Percentiles rank a stretch among this genome's conserved stretches.
Conservation (phyloP, 768 basidiomycete genomes). For the Mycena crocata region DNA sequence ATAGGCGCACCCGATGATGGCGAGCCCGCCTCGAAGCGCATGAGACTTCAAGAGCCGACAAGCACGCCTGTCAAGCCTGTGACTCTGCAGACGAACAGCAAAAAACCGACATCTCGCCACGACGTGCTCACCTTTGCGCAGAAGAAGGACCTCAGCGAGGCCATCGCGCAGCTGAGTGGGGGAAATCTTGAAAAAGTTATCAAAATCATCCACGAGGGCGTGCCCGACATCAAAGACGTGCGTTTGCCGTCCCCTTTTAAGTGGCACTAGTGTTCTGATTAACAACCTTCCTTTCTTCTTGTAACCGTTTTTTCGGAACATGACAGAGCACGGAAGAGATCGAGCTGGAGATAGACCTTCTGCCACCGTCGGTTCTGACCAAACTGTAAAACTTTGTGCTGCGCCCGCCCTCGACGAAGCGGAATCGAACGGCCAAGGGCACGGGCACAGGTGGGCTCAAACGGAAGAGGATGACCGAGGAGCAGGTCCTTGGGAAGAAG, state of each 20-base stretch:
- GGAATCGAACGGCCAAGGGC: slow-evolving; percentile 77
- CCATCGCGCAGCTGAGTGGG: slow-evolving; percentile 88
- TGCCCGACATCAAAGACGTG: slow-evolving; percentile 94
- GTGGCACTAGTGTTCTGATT: slow-evolving; percentile 17
- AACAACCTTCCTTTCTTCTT: too few species aligned
- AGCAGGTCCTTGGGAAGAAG: slow-evolving; percentile 95
- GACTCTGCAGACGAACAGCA: slow-evolving; percentile 70
- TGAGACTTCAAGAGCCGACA: too few species aligned
- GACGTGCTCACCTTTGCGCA: slow-evolving; percentile 93
- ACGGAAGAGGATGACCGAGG: slow-evolving; percentile 97
- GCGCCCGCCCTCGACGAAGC: slow-evolving; percentile 77
- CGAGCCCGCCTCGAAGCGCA: too few species aligned
- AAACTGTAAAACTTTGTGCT: slow-evolving; percentile 97
- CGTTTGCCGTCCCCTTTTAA: slow-evolving; percentile 48
- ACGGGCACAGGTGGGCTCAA: slow-evolving; percentile 91
- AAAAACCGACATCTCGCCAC: slow-evolving; percentile 78
- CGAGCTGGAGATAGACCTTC: slow-evolving; percentile 95
- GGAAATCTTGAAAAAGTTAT: slow-evolving; percentile 90
- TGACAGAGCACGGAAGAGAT: slow-evolving; percentile 94
- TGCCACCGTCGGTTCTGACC: slow-evolving; percentile 88
- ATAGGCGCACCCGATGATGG: too few species aligned
- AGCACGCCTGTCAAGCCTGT: too few species aligned
- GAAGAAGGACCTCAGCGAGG: slow-evolving; percentile 98
- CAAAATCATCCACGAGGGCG: slow-evolving; percentile 93
- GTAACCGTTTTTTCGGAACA: slow-evolving; percentile 13